Percentiles rank a stretch among this genome's conserved stretches.
Evolutionary conservation across 106 monocot genomes (phyloP).

Genomic region (Dendrobium catenatum): DNA sequence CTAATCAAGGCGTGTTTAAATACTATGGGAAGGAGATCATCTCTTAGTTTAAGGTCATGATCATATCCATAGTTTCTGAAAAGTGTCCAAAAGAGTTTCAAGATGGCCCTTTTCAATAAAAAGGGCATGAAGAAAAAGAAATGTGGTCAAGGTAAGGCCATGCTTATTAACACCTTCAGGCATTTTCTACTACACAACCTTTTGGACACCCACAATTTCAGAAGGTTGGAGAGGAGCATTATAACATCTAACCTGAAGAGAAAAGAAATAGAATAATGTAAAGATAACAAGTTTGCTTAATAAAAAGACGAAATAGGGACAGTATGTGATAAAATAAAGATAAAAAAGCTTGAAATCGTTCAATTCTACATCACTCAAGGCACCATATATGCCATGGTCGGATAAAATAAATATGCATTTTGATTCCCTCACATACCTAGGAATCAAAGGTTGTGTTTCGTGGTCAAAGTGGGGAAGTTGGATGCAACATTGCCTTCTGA

Average conservation of each 20-base stretch:
- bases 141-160: constrained; percentile 91
- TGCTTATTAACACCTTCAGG: constrained; percentile 84
- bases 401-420: constrained; percentile 92
- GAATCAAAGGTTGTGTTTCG: constrained; percentile 81
- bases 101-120: constrained; percentile 95
- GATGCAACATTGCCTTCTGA: constrained; percentile 91
- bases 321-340: not conserved
- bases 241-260: constrained; percentile 79
- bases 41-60: constrained; percentile 79
- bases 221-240: constrained; percentile 87
- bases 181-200: constrained; percentile 96
- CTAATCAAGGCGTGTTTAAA: constrained; percentile 85
- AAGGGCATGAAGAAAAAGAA: constrained; percentile 93
- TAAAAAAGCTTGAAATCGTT: constrained; percentile 82
- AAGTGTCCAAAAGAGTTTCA: constrained; percentile 95
- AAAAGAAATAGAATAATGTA: not conserved
- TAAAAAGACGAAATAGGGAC: not conserved
- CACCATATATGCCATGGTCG: constrained; percentile 81
- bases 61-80: constrained; percentile 93
- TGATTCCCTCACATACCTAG: constrained; percentile 75
- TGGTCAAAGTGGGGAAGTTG: constrained; percentile 93
- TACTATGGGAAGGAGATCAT: constrained; percentile 70
- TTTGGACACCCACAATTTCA: constrained; percentile 86
- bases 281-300: not conserved
- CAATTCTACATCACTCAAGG: constrained; percentile 78